Conservation (phyloP, 306 rosid genomes). For the Pueraria montana region DNA sequence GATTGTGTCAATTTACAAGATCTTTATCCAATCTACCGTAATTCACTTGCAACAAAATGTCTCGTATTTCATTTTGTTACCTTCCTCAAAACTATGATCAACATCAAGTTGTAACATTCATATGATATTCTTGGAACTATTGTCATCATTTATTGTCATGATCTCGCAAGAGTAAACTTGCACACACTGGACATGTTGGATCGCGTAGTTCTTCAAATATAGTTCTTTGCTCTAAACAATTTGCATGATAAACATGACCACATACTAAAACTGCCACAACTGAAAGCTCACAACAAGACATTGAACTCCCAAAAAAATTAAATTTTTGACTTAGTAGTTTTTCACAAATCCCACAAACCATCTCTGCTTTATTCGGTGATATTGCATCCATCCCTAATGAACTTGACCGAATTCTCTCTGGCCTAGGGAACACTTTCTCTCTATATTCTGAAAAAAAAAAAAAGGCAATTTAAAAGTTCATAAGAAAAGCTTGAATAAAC, state of each 20-base stretch:
- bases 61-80: not conserved
- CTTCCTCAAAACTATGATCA: constrained; percentile 41
- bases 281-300: constrained; percentile 67
- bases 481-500: not conserved
- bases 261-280: constrained; percentile 87
- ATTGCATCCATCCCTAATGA: constrained; percentile 55
- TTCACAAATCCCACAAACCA: constrained; percentile 76
- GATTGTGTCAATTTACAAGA: constrained; percentile 24
- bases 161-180: constrained; percentile 50
- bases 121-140: constrained; percentile 30
- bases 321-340: constrained; percentile 71
- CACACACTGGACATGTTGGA: constrained; percentile 79
- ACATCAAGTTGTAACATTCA: constrained; percentile 29
- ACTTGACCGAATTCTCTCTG: constrained; percentile 78
- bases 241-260: constrained; percentile 90
- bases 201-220: constrained; percentile 66
- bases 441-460: constrained; percentile 54
- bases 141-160: constrained; percentile 48
- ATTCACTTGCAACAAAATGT: constrained; percentile 32
- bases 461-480: not conserved
- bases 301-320: constrained; percentile 57
- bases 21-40: constrained; percentile 41
- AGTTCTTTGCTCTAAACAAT: constrained; percentile 84
- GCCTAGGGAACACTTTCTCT: constrained; percentile 65
- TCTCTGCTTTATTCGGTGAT: constrained; percentile 60